Conservation (phyloP, 106 monocot genomes). For the Dendrobium catenatum region DNA sequence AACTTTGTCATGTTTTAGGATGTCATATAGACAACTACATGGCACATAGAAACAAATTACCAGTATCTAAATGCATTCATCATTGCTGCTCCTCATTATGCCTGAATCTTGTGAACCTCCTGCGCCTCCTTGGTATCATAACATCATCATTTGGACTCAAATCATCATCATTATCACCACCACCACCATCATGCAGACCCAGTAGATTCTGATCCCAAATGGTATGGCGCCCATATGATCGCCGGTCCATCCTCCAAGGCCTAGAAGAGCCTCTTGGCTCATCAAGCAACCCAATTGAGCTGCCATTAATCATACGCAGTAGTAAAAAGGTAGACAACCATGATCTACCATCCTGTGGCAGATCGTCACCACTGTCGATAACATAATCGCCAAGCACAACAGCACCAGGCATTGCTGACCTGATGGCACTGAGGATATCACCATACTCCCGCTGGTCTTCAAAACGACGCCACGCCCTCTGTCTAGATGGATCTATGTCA, state of each 20-base stretch:
- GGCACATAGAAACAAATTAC: too few species aligned
- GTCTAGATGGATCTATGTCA: constrained; percentile 57
- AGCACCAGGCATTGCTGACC: constrained; percentile 74
- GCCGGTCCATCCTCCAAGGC: constrained; percentile 31
- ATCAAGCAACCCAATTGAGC: constrained; percentile 24
- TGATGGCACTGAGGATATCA: constrained; percentile 68
- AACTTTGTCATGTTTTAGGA: too few species aligned
- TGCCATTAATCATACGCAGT: constrained; percentile 50
- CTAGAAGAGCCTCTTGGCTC: constrained; percentile 33
- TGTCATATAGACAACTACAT: too few species aligned
- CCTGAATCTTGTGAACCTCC: constrained; percentile 35
- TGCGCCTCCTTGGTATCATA: constrained; percentile 32
- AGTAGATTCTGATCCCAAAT: constrained; percentile 73
- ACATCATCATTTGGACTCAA: constrained; percentile 22
- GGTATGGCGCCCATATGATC: constrained; percentile 28
- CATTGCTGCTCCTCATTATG: constrained; percentile 12
- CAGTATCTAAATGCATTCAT: not conserved
- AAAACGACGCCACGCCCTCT: constrained; percentile 55
- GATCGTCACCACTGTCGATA: constrained; percentile 34
- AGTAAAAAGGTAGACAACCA: constrained; percentile 71
- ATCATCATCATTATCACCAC: constrained; percentile 31
- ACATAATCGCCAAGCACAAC: constrained; percentile 76
- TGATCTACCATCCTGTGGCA: constrained; percentile 25
- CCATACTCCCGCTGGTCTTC: constrained; percentile 65
- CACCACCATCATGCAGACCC: constrained; percentile 21